These are phyloP conservation scores for Cladosporium velox DNA, from an alignment of 2,329 filamentous ascomycete species.

Conservation along the genomic window DNA sequence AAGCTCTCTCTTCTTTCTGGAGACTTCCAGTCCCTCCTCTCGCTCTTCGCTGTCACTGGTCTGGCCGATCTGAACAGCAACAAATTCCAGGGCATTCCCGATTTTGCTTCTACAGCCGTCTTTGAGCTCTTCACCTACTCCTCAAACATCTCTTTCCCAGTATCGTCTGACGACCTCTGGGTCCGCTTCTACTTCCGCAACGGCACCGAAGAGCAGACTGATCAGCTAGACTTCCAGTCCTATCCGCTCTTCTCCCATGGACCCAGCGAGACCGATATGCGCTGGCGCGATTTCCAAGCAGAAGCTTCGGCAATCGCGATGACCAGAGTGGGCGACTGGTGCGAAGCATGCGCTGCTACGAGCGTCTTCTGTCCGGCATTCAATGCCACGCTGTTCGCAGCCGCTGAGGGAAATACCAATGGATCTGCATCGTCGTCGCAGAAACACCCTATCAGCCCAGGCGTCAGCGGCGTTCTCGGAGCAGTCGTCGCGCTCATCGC, in stretches of 20 bases:
- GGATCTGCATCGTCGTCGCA: constrained; percentile 9
- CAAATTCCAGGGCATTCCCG: constrained; percentile 53
- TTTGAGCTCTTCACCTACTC: constrained; percentile 54
- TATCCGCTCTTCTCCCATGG: constrained; percentile 56
- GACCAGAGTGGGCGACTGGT: constrained; percentile 54
- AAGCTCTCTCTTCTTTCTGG: constrained; percentile 49
- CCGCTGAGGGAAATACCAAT: not conserved
- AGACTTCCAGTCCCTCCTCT: constrained; percentile 51
- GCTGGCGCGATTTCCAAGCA: constrained; percentile 53
- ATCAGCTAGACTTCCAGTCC: constrained; percentile 34
- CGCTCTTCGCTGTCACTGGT: constrained; percentile 51
- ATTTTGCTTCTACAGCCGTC: constrained; percentile 51
- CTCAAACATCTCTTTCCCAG: constrained; percentile 39
- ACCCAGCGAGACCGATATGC: constrained; percentile 49
- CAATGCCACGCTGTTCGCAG: constrained; percentile 28
- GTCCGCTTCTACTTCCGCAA: constrained; percentile 61
- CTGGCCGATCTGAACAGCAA: constrained; percentile 44
- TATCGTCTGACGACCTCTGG: constrained; percentile 47
- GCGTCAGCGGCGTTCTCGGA: constrained; percentile 58
- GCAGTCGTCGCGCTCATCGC: constrained; percentile 54
- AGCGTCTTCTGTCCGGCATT: constrained; percentile 54
- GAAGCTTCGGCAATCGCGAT: constrained; percentile 49
- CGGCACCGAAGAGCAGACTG: constrained; percentile 45
- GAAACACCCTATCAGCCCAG: constrained; percentile 41
- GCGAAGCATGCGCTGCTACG: constrained; percentile 47